Base-by-base conservation (phyloP, 148 eudicot species). In the Euryodendron excelsum region DNA sequence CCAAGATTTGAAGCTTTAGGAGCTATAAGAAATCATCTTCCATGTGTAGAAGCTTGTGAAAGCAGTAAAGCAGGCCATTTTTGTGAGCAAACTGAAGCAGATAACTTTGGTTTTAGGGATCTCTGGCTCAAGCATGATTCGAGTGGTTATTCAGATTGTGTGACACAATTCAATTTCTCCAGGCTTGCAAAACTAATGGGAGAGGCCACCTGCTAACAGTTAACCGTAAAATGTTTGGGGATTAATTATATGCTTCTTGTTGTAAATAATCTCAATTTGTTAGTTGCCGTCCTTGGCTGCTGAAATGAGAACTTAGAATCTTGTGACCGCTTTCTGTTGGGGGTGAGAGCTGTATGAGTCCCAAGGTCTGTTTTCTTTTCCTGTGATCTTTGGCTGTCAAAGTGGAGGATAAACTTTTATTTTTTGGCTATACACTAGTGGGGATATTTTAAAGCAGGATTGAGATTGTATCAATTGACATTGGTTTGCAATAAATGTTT, bases 51-150 rank as follows among this genome's bases (percentile, higher is more conserved):
- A 62, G 55, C 13, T 1, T 33, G 56, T 41, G 77, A 62, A 39
- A 45, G 27, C 72, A 28, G 69, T 68, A 27, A n/a, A 73, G 67
- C 37, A 15, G 10, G 10, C 6, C 44, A 63, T 33, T 73, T n/a
- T 20, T n/a, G 15, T 25, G 25, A 53, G 30, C 76, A 33, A 11
- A 23, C 39, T 33, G 76, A 72, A 53, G 30, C 65, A 59, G 36
- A 59, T 14, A 58, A 58, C 25, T 74, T 39, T 13, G 33, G 48
- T 73, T 73, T 34, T 36, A 8, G 20, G 23, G 21, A 74, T 59
- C 52, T 25, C 53, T 58, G 77, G 77, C 58, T 45, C 55, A 55
- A 61, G 34, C 69, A 75, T 60, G 69, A 20, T 27, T 9, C 27
- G 56, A 34, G 13, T 48, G 59, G 59, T 48, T 30, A 48, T 61